A percentile compares a stretch with the other conserved stretches of the same genome.
phyloP scores from a whole-genome alignment of 1,284 basidiomycete species.

The Trichosporon sp. region DNA sequence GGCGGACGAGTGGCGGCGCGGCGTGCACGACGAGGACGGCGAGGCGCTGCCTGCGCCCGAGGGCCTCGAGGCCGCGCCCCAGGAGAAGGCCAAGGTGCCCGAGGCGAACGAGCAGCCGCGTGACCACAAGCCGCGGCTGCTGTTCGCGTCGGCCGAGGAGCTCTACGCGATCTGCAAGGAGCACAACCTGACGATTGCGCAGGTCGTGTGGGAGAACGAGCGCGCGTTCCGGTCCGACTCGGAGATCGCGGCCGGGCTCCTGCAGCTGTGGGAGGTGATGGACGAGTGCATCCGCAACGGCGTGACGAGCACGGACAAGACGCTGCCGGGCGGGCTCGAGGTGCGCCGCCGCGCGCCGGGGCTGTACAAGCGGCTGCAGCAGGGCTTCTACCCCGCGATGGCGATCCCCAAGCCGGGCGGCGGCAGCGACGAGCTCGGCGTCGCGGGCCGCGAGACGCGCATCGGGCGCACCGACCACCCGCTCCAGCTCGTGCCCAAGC shows the following conservation, averaged over 20 bases:
- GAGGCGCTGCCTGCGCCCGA: not conserved
- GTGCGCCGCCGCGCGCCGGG: constrained; percentile 75
- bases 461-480: constrained; percentile 60
- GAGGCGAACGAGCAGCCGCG: not conserved
- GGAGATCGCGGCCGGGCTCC: constrained; percentile 70
- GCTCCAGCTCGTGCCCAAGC: constrained; percentile 72
- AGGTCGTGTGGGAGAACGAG: constrained; percentile 95
- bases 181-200: constrained; percentile 78
- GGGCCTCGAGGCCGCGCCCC: not conserved
- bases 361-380: constrained; percentile 80
- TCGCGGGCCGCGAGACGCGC: constrained; percentile 13
- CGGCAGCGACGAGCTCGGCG: not conserved
- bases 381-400: constrained; percentile 52
- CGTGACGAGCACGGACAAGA: constrained; percentile 68
- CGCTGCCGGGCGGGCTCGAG: constrained; percentile 77
- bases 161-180: constrained; percentile 28
- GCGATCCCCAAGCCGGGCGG: constrained; percentile 10
- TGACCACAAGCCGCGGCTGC: constrained; percentile 57
- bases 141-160: constrained; percentile 28
- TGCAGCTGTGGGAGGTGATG: constrained; percentile 77
- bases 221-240: constrained; percentile 68
- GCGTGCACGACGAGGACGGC: constrained; percentile 52
- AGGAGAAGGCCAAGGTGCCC: not conserved
- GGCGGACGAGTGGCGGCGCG: constrained; percentile 71
- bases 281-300: constrained; percentile 86